Evolutionary conservation across 1,139 yeast genomes (phyloP), one percentile per base, ranked within the genome.

Genomic region (Geotrichum armillariae): DNA sequence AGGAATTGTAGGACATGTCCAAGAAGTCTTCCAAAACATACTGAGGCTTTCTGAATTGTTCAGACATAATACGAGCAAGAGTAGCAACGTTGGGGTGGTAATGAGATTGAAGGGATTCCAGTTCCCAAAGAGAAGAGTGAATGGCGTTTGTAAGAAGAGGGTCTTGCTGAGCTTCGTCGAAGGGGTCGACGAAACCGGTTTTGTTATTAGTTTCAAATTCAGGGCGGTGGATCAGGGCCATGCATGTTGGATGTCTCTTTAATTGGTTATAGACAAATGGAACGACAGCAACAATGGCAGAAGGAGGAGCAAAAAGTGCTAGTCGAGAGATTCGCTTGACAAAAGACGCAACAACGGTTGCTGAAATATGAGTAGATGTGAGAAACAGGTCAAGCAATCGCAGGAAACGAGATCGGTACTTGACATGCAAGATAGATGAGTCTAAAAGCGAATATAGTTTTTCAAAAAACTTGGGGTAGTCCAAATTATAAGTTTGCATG

Each of bases 1-100:
- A 75, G 9, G 90, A 77, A 50, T 76, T 73, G 64, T 91, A 93
- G 51, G 85, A 83, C 89, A 96, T 93, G 67, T 91, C 96, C 63
- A 93, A 72, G 71, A 93, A 93, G 67, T 93, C 99, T 65, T 93
- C 99, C 74, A 93, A 75, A 63, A 87, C 86, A 67, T 94, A 93
- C 60, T 79, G 79, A 53, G 86, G 84, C 66, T 93, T 94, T 63
- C 84, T 80, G 70, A 93, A 91, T 2, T 96, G 97, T 66, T 93
- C 97, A 20, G 82, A 77, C 65, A 87, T 85, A 36, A 93, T 87
- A 64, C 82, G 84, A 11, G 97, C 97, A 60, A 93, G 73, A 0
- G 97, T 86, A 1, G 97, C 93, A 18, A 94, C 88, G 62, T 93
- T 93, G 9, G 99, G 98, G 68, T 93, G 98, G 64, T 89, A 93